phyloP scores from a whole-genome alignment of 805 yeast species.

The Groenewaldozyma tartarivorans region DNA sequence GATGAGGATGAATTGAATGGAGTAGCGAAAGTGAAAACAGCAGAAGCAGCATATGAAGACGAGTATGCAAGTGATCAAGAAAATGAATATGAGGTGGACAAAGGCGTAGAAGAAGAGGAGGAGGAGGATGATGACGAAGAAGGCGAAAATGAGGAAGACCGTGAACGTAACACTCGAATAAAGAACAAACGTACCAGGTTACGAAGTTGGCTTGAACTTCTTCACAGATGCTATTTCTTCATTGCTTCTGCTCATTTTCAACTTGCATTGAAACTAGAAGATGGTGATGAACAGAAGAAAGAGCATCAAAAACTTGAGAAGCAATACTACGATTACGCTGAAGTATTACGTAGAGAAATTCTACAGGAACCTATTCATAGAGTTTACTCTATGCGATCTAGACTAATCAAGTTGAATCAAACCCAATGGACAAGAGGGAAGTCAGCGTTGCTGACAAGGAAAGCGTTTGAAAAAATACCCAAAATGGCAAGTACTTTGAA shows the following conservation, averaged over 20 bases:
- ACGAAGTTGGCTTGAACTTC: conserved; percentile 45
- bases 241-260: conserved; percentile 68
- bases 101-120: conserved; percentile 18
- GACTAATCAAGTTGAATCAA: conserved; percentile 5
- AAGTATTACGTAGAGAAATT: conserved; percentile 43
- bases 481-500: conserved; percentile 1
- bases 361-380: conserved; percentile 32
- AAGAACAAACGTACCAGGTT: conserved; percentile 8
- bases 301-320: not conserved
- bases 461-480: not conserved
- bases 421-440: conserved; percentile 1
- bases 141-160: conserved; percentile 8
- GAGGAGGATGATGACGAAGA: conserved; percentile 13
- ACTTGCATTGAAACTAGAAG: conserved; percentile 24
- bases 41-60: conserved; percentile 9
- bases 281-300: conserved; percentile 5
- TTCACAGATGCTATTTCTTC: conserved; percentile 73
- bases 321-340: conserved; percentile 51
- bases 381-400: conserved; percentile 12
- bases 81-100: conserved; percentile 10
- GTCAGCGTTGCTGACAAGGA: not conserved
- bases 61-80: conserved; percentile 9
- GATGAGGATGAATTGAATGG: conserved; percentile 23
- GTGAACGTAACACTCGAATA: conserved; percentile 1
- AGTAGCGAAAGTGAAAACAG: conserved; percentile 12